Conservation (phyloP, 306 rosid species). For the Alnus glutinosa region DNA sequence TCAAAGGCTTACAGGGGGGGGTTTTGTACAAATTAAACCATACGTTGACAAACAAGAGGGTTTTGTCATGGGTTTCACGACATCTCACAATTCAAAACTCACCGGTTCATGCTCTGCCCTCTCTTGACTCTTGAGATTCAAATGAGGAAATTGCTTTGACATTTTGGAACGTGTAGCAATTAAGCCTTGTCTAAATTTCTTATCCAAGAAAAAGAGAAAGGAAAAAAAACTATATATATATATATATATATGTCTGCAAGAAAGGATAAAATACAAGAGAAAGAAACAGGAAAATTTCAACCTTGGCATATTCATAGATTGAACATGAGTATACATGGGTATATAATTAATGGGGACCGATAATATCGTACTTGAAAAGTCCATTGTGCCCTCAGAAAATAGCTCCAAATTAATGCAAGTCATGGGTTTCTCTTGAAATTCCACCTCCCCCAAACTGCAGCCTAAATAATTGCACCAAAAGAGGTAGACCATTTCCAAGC, state of each 20-base stretch:
- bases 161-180: no score
- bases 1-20: no score
- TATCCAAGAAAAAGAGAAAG: no score
- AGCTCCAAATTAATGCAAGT: slow-evolving; percentile 57
- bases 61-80: neutral
- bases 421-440: slow-evolving; percentile 70
- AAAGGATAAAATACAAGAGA: neutral
- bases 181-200: no score
- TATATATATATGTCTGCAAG: neutral
- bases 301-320: slow-evolving; percentile 18
- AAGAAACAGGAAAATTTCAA: slow-evolving; percentile 3
- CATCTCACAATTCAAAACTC: neutral
- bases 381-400: slow-evolving; percentile 33
- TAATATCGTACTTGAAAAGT: slow-evolving; percentile 20
- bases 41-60: neutral
- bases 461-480: slow-evolving; percentile 28
- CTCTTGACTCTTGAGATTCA: no score
- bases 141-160: no score
- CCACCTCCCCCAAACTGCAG: slow-evolving; percentile 33
- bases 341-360: slow-evolving; percentile 27
- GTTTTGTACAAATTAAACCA: no score
- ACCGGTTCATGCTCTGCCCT: neutral
- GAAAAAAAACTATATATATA: no score
- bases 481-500: slow-evolving; percentile 64
- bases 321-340: slow-evolving; percentile 30